Evolutionary conservation across 345 rosid genomes (phyloP).

Genomic region (Alliaria petiolata): DNA sequence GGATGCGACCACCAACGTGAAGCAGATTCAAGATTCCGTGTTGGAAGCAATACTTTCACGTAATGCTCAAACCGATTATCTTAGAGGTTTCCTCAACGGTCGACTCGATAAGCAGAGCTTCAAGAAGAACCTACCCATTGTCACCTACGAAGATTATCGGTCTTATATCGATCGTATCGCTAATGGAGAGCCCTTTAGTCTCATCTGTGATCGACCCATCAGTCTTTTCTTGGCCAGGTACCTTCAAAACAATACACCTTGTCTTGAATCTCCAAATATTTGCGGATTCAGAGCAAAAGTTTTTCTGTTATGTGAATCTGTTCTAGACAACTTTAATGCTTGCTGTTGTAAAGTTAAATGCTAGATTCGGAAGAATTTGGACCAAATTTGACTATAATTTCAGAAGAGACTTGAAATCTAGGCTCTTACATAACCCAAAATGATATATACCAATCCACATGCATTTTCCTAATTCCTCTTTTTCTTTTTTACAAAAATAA

Average conservation of each 20-base stretch:
- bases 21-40: conserved; percentile 50
- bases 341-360: neutral
- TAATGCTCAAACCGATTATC: conserved; percentile 64
- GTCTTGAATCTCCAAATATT: neutral
- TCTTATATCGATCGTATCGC: conserved; percentile 63
- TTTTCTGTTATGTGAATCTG: neutral
- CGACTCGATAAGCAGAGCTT: conserved; percentile 40
- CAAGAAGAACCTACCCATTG: conserved; percentile 62
- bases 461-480: no score
- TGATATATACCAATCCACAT: no score
- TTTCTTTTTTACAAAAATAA: no score
- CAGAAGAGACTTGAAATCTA: neutral
- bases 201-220: conserved; percentile 67
- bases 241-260: neutral
- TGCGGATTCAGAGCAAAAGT: no score
- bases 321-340: neutral
- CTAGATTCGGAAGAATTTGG: neutral
- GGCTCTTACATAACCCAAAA: neutral
- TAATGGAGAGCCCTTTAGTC: conserved; percentile 51
- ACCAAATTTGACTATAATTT: neutral
- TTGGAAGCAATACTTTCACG: conserved; percentile 48
- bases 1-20: conserved; percentile 56
- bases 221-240: conserved; percentile 77
- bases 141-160: conserved; percentile 68
- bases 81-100: conserved; percentile 45